These are phyloP conservation scores for Mesostigma viride DNA, from an alignment of 139 green algal species.

Conservation along the genomic window DNA sequence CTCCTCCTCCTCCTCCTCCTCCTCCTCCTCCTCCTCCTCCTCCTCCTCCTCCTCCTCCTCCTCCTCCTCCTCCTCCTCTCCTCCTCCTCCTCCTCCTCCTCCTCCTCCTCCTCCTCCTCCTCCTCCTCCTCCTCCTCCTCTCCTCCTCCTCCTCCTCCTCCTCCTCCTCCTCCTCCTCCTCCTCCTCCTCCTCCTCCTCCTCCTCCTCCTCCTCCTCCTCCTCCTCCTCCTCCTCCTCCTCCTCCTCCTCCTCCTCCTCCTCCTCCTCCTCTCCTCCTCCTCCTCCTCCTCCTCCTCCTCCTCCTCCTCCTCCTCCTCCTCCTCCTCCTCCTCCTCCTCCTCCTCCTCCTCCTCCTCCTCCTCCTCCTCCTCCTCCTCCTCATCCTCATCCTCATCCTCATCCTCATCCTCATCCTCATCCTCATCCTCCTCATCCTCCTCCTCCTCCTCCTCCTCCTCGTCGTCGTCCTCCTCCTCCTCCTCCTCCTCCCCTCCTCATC, in stretches of 20 bases:
- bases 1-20: slow-evolving; percentile 1
- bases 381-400: background rate
- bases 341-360: background rate
- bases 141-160: too few relatives aligned
- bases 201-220: too few relatives aligned
- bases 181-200: too few relatives aligned
- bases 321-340: background rate
- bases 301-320: background rate
- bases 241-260: background rate
- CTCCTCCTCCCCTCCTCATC: too few relatives aligned
- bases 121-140: too few relatives aligned
- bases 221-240: too few relatives aligned
- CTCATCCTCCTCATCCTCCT: too few relatives aligned
- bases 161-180: too few relatives aligned
- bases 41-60: background rate
- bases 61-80: background rate
- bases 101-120: too few relatives aligned
- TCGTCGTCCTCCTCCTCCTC: background rate
- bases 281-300: slow-evolving; percentile 1
- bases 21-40: background rate
- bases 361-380: slow-evolving; percentile 1
- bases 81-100: background rate
- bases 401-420: background rate
- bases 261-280: slow-evolving; percentile 1
- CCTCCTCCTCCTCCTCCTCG: too few relatives aligned